Base-by-base conservation (phyloP, 306 rosid species). In the Prinsepia uniflora region DNA sequence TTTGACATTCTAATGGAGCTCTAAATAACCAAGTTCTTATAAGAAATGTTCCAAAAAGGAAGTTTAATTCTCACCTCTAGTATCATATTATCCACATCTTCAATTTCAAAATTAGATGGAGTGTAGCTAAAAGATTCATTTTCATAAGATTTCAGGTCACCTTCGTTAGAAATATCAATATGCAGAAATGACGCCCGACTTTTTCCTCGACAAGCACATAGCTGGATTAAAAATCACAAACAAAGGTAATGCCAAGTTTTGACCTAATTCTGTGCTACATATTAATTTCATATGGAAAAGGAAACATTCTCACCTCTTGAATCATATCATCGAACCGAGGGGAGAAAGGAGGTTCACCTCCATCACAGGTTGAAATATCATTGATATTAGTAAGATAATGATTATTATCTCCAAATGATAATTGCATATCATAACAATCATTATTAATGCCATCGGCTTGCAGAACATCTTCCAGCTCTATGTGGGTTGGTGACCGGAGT, bases 191-290 rank as follows among this genome's bases (percentile, higher is more conserved):
- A 17, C 9, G 30, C 74, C 67, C 65, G 47, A 15, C 17, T 10
- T 36, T 18, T 17, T 63, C 11, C 56, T 0, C 2, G 50, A 1
- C 5, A 46, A 58, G 5, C 1, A 30, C 2, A 5, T n/a, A 34
- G 53, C 79, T 81, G 75, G 49, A 72, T 45, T 1, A 10, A 72
- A 20, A 75, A 65, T 54, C 65, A 77, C 24, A 19, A 77, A 72
- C 24, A n/a, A n/a, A n/a, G 40, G 8, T 39, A 12, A 55, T 2
- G 62, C 77, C 11, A 68, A 8, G 62, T 72, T 4, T 59, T 53
- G 48, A 54, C 63, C 53, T 15, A 59, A 58, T 68, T 44, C 13
- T 46, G 17, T 10, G 22, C 41, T 57, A 22, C 18, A 71, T 36
- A 47, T 41, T 42, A 44, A 40, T 42, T 71, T 55, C 39, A 34